These are phyloP conservation scores for Phytopythium litorale DNA, from an alignment of 352 stramenopile genomes.

Conservation along the genomic window DNA sequence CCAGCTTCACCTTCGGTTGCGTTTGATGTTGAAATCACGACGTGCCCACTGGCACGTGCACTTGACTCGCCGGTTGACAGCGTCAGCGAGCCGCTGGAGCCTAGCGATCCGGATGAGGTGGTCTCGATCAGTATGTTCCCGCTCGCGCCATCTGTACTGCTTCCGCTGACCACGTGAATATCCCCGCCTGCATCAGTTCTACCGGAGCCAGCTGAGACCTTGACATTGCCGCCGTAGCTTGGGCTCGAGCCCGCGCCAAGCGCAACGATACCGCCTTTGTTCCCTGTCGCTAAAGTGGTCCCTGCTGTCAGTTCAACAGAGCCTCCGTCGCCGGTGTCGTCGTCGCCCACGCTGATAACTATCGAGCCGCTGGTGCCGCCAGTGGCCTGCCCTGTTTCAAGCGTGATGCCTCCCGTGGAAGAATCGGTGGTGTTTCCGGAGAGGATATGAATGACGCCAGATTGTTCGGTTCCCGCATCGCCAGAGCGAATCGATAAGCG, in stretches of 20 bases:
- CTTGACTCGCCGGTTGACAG: slow-evolving; percentile 9
- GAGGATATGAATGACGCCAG: slow-evolving; percentile 16
- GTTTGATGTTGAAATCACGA: slow-evolving; percentile 9
- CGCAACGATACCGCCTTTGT: slow-evolving; percentile 6
- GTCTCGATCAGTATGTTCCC: neutral
- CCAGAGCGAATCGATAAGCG: slow-evolving; percentile 17
- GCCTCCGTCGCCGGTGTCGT: slow-evolving; percentile 10
- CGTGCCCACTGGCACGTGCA: slow-evolving; percentile 1
- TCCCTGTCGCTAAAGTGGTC: slow-evolving; percentile 4
- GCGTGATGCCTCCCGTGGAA: slow-evolving; percentile 13
- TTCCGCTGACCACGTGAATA: slow-evolving; percentile 6
- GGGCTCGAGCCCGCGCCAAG: slow-evolving; percentile 8
- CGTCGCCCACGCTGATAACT: slow-evolving; percentile 10
- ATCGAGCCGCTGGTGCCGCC: slow-evolving; percentile 13
- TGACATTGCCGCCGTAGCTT: slow-evolving; percentile 6
- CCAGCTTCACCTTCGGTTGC: slow-evolving; percentile 1
- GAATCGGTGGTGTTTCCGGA: slow-evolving; percentile 8
- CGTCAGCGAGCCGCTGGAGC: slow-evolving; percentile 7
- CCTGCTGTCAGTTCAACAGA: slow-evolving; percentile 11
- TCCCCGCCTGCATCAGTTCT: neutral
- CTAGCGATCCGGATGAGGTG: neutral
- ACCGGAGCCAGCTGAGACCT: slow-evolving; percentile 3
- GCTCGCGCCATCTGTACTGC: neutral
- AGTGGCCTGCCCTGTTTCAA: slow-evolving; percentile 9
- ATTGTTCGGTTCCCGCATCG: slow-evolving; percentile 9